Evolutionary conservation across 176 grass and related monocot species (phyloP).

Genomic region (Carex pumila): DNA sequence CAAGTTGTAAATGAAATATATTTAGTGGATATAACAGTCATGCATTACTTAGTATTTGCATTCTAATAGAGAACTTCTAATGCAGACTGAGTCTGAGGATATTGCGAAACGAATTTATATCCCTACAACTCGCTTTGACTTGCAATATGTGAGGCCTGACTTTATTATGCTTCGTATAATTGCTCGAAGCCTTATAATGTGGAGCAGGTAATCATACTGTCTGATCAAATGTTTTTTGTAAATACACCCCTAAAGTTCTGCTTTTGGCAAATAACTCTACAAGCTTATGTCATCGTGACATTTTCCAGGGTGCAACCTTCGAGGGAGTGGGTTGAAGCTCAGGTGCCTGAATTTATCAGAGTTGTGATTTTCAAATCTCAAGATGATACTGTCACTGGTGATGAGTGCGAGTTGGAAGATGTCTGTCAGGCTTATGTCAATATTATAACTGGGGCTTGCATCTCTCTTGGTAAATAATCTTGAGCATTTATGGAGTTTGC

Average conservation of each 20-base stretch:
- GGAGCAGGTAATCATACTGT: conserved; percentile 64
- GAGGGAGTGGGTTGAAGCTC: conserved; percentile 72
- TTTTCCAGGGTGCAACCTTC: conserved; percentile 63
- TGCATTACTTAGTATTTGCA: neutral
- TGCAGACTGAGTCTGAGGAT: conserved; percentile 78
- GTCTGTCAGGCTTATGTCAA: conserved; percentile 93
- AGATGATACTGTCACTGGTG: conserved; percentile 44
- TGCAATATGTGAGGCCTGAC: conserved; percentile 94
- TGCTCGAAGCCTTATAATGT: conserved; percentile 83
- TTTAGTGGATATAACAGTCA: neutral
- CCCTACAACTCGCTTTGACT: conserved; percentile 67
- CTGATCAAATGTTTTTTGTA: neutral
- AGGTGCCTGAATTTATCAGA: conserved; percentile 74
- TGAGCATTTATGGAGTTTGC: neutral
- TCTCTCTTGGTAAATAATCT: conserved; percentile 69
- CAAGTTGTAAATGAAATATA: neutral
- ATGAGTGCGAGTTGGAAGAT: conserved; percentile 73
- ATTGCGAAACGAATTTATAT: conserved; percentile 66
- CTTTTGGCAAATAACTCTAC: neutral
- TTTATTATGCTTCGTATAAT: conserved; percentile 96
- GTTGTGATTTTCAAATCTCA: conserved; percentile 46
- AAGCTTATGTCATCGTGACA: neutral
- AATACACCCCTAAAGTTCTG: neutral
- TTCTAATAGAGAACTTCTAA: conserved; percentile 23
- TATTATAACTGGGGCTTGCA: conserved; percentile 79